phyloP scores from a whole-genome alignment of 2,329 filamentous ascomycete genomes.

The Phyllosticta citribraziliensis region DNA sequence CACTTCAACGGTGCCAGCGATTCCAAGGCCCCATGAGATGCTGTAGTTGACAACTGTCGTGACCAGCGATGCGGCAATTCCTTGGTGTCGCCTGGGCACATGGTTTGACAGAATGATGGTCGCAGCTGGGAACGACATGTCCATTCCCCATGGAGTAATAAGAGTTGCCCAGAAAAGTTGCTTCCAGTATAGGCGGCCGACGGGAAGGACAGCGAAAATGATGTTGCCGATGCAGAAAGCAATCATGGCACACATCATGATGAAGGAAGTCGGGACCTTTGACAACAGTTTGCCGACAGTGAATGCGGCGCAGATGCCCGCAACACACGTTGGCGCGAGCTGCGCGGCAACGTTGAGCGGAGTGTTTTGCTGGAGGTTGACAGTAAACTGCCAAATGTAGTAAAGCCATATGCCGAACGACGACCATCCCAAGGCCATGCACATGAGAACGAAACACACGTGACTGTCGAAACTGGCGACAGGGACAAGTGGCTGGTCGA shows the following conservation, averaged over 20 bases:
- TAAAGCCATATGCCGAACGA: conserved; percentile 24
- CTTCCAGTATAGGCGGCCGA: conserved; percentile 35
- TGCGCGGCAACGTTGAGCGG: conserved; percentile 22
- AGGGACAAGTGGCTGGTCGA: conserved; percentile 47
- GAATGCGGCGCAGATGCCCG: conserved; percentile 24
- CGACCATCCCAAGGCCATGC: conserved; percentile 36
- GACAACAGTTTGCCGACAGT: conserved; percentile 22
- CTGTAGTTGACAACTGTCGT: conserved; percentile 35
- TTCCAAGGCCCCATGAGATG: conserved; percentile 33
- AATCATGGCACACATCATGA: conserved; percentile 24
- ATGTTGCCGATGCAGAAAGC: conserved; percentile 27
- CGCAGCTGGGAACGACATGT: conserved; percentile 33
- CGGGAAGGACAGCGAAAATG: conserved; percentile 31
- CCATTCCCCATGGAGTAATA: conserved; percentile 31
- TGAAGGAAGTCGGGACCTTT: conserved; percentile 19
- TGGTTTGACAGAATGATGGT: conserved; percentile 31
- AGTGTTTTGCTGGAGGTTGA: conserved; percentile 17
- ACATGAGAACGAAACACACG: conserved; percentile 46
- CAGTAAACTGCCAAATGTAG: conserved; percentile 23
- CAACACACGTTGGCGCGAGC: conserved; percentile 18
- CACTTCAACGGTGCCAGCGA: conserved; percentile 33
- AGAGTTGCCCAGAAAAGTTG: conserved; percentile 25
- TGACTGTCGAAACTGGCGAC: conserved; percentile 41
- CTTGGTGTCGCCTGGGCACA: conserved; percentile 30
- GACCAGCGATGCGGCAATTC: conserved; percentile 30